Conservation (phyloP, 2,329 filamentous ascomycete species). For the Atkinsonella texensis region DNA sequence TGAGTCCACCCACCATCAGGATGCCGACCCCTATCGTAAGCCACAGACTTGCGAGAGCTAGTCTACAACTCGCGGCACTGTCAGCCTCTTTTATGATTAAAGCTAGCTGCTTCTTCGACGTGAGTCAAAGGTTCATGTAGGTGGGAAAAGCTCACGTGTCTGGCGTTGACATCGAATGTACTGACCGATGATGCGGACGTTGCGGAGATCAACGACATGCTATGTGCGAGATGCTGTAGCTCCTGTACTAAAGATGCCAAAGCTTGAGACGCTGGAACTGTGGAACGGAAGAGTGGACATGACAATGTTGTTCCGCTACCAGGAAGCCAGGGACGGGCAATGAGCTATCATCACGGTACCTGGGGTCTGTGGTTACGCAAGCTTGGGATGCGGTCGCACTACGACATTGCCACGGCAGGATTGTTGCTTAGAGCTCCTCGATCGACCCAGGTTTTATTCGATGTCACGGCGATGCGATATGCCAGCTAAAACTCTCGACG, state of each 20-base stretch:
- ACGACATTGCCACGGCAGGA: too few relatives aligned
- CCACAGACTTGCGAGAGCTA: not conserved
- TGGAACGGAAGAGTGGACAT: constrained; percentile 19
- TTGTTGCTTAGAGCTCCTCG: too few relatives aligned
- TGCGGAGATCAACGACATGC: constrained; percentile 14
- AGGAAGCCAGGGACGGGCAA: constrained; percentile 9
- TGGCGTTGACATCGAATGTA: not conserved
- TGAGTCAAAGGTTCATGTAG: not conserved
- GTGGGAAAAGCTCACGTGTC: not conserved
- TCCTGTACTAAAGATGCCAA: constrained; percentile 17
- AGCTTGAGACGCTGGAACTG: constrained; percentile 18
- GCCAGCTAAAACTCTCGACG: too few relatives aligned
- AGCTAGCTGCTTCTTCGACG: not conserved
- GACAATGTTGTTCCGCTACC: constrained; percentile 15
- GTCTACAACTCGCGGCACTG: not conserved
- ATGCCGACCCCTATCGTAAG: not conserved
- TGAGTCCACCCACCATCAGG: not conserved
- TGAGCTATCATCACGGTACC: constrained; percentile 12
- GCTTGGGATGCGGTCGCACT: not conserved
- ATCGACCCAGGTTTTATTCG: too few relatives aligned
- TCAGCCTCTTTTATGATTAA: not conserved
- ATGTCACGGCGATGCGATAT: too few relatives aligned
- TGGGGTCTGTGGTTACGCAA: constrained; percentile 8
- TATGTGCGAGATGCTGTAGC: constrained; percentile 13
- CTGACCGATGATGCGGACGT: constrained; percentile 5